Evolutionary conservation across 1,284 basidiomycete genomes (phyloP), one percentile per base, ranked within the genome.

Genomic region (Pholiota adiposa): DNA sequence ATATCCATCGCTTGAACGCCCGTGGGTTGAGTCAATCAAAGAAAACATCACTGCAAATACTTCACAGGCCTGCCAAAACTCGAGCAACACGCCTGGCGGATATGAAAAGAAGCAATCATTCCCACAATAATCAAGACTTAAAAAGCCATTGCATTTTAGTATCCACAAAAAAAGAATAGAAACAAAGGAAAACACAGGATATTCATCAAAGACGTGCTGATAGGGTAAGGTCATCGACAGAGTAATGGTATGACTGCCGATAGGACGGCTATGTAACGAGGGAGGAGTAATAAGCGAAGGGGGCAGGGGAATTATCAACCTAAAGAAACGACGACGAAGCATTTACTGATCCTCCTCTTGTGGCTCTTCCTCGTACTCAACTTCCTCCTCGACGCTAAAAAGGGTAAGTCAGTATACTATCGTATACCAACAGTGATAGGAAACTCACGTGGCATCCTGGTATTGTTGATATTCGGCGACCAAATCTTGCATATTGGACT

Each of bases 391-490:
- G 54, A 84, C 85, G 58, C 88, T 90, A 60, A 16, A 61, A 25
- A 46, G 59, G 19, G 61, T 57, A 62, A 23, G 8, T 70, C 58
- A 61, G 50, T 51, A 7, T 54, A 27, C 1, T 4, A 7, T n/a
- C 2, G 19, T 25, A 54, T 8, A 7, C 14, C 2, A 50, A 50
- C 38, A 34, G 51, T 25, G 19, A 6, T 41, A 51, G 33, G 33
- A 64, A 21, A 84, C 90, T 62, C 75, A 92, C 89, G 90, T 93
- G 36, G 96, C 95, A 73, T 96, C 94, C 81, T 97, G 94, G 85
- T 97, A 97, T 80, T 97, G 95, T 77, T 95, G 93, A 81, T 97
- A 96, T 79, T 96, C 93, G 57, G 93, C 93, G 64, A 95, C 91
- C 59, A 96, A 82, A 82, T 96, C 94, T 76, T 95, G 93, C 92